Percentiles rank a stretch among this genome's conserved stretches.
Conservation (phyloP, 2,329 filamentous ascomycete genomes). For the Apiospora aurea region DNA sequence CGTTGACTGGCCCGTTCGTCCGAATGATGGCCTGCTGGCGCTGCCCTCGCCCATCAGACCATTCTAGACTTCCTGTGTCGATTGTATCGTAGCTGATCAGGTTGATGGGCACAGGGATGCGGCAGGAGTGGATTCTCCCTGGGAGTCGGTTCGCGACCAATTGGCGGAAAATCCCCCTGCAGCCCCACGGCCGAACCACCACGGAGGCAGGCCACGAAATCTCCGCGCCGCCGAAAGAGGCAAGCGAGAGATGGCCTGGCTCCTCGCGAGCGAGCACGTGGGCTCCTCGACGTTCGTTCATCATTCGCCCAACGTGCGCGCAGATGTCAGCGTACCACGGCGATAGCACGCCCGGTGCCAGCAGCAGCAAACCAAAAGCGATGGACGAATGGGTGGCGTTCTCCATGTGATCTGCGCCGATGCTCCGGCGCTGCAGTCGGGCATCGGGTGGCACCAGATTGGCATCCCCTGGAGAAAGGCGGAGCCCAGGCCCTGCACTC, state of each 20-base stretch:
- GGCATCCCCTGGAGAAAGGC: neutral
- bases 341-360: neutral
- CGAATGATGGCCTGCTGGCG: too few relatives aligned
- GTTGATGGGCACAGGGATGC: neutral
- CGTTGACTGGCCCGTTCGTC: too few relatives aligned
- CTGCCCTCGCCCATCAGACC: too few relatives aligned
- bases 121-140: neutral
- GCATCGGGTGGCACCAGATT: neutral
- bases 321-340: neutral
- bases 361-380: neutral
- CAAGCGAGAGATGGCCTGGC: neutral
- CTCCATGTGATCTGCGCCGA: neutral
- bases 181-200: constrained; percentile 5
- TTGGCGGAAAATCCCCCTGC: constrained; percentile 23
- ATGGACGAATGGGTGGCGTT: neutral
- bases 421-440: neutral
- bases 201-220: constrained; percentile 4
- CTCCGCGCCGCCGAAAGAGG: neutral
- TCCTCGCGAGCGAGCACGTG: neutral
- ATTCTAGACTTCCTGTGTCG: neutral
- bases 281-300: neutral
- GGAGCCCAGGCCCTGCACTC: constrained; percentile 3
- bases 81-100: neutral
- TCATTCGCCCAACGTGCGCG: neutral
- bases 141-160: neutral